A percentile compares a stretch with the other conserved stretches of the same genome.
These are phyloP conservation scores for Dictyostelium intermedium DNA, from an alignment of 78 protist species.

Conservation along the genomic window DNA sequence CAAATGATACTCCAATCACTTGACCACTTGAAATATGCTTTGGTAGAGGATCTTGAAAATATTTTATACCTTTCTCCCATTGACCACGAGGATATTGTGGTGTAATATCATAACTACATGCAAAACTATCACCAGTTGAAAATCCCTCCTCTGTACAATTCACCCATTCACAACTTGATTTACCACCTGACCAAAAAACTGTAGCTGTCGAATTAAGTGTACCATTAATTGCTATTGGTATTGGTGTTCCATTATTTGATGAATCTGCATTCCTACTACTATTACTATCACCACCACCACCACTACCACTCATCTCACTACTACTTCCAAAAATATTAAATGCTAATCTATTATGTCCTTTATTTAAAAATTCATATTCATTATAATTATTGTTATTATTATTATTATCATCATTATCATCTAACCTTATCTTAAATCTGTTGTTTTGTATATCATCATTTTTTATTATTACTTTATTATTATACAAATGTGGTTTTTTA, in stretches of 20 bases:
- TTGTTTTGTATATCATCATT: background rate
- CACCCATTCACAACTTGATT: background rate
- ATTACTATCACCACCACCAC: background rate
- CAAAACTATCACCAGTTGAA: background rate
- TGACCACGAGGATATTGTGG: background rate
- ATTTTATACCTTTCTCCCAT: slow-evolving; percentile 15
- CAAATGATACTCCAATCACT: background rate
- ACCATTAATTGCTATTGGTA: background rate
- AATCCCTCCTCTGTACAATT: background rate
- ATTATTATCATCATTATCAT: background rate
- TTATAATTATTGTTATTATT: background rate
- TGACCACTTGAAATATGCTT: background rate
- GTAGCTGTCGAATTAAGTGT: background rate
- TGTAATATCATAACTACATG: background rate
- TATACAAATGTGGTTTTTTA: background rate
- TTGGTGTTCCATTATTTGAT: background rate
- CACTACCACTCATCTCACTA: background rate
- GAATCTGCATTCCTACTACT: background rate
- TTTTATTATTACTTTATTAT: background rate
- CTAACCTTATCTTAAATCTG: background rate
- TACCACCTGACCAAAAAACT: background rate
- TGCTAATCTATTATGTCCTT: background rate
- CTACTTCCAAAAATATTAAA: background rate
- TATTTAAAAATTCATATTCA: background rate
- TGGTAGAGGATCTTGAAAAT: slow-evolving; percentile 35